A percentile compares a stretch with the other conserved stretches of the same genome.
Conservation (phyloP, 306 rosid species). For the Ormosia semicastrata region DNA sequence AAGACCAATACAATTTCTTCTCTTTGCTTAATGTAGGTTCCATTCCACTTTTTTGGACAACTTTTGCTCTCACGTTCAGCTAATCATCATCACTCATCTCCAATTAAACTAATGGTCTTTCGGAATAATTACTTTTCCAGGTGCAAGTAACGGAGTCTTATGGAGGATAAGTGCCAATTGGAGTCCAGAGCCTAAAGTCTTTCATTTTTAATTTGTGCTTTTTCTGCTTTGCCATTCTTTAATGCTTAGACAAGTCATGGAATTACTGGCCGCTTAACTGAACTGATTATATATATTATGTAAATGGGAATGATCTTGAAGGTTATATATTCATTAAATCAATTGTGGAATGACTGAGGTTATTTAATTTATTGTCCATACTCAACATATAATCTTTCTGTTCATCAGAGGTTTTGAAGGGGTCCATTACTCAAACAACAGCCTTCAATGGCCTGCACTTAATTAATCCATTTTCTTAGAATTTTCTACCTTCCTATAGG, state of each 20-base stretch:
- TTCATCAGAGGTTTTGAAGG: constrained; percentile 17
- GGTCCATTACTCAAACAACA: neutral
- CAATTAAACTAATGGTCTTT: constrained; percentile 32
- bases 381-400: neutral
- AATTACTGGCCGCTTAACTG: constrained; percentile 37
- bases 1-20: constrained; percentile 30
- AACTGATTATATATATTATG: constrained; percentile 16
- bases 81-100: constrained; percentile 40
- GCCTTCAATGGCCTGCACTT: constrained; percentile 21
- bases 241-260: constrained; percentile 37
- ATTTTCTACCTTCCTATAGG: neutral
- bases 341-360: constrained; percentile 27
- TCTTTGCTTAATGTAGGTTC: constrained; percentile 35
- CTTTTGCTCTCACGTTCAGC: constrained; percentile 50
- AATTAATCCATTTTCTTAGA: neutral
- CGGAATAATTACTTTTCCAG: constrained; percentile 35
- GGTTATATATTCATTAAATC: neutral
- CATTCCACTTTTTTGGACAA: constrained; percentile 38
- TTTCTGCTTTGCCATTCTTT: constrained; percentile 26
- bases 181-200: constrained; percentile 15
- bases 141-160: constrained; percentile 29
- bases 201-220: neutral
- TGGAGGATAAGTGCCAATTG: constrained; percentile 20
- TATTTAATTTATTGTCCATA: neutral
- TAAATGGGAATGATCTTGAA: neutral